Conservation (phyloP, 495 filamentous ascomycete genomes). For the Hypomontagnella submonticulosa region DNA sequence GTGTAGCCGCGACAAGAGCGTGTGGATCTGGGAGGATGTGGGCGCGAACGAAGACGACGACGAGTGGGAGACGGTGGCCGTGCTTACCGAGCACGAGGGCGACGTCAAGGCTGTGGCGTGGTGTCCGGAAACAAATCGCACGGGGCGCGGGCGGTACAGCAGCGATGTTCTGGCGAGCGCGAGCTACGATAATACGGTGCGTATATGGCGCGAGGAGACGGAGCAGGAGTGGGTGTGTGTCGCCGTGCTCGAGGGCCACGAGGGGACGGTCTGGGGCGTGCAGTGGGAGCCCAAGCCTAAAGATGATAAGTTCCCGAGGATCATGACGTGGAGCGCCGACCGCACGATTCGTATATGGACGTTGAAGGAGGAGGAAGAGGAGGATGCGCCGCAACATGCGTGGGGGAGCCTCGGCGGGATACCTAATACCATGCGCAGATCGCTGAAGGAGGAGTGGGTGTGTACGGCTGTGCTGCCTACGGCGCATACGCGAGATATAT, state of each 20-base stretch:
- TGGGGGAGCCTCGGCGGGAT: constrained; percentile 59
- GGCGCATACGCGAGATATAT: constrained; percentile 81
- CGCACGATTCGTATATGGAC: constrained; percentile 80
- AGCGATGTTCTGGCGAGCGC: constrained; percentile 79
- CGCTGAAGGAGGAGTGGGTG: constrained; percentile 82
- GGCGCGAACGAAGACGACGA: constrained; percentile 75
- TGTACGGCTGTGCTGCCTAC: constrained; percentile 76
- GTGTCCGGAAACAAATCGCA: constrained; percentile 71
- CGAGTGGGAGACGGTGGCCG: constrained; percentile 95
- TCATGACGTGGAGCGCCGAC: constrained; percentile 85
- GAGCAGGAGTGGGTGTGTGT: constrained; percentile 92
- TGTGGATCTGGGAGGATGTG: constrained; percentile 99
- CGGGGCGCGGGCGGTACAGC: constrained; percentile 60
- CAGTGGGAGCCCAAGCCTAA: constrained; percentile 75
- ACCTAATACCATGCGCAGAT: constrained; percentile 83
- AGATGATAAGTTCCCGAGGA: constrained; percentile 63
- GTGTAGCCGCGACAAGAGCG: constrained; percentile 88
- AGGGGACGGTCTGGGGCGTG: constrained; percentile 86
- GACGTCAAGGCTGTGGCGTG: constrained; percentile 95
- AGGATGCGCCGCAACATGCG: constrained; percentile 49
- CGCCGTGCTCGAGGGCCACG: constrained; percentile 80
- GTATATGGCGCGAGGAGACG: constrained; percentile 87
- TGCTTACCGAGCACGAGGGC: constrained; percentile 90
- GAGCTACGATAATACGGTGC: constrained; percentile 91
- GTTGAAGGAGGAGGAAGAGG: constrained; percentile 62